Percentiles rank a stretch among this genome's conserved stretches.
phyloP scores from a whole-genome alignment of 2,329 filamentous ascomycete genomes.

The Sporothrix schenckii region DNA sequence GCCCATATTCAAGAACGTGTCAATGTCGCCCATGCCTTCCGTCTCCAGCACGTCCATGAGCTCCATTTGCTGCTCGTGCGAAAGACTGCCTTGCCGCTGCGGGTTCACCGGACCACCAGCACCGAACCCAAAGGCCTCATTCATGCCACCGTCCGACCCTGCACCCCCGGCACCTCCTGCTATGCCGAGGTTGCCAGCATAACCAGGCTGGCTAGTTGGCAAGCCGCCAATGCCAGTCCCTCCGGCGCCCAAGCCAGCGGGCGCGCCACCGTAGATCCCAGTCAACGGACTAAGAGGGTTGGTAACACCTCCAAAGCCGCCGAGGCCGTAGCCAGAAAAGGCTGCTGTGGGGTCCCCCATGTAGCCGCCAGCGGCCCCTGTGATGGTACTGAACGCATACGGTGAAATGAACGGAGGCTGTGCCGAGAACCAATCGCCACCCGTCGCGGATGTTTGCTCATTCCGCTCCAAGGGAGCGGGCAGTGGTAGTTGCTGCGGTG shows the following conservation, averaged over 20 bases:
- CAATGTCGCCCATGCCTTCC: slow-evolving; percentile 65
- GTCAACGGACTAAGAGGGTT: slow-evolving; percentile 26
- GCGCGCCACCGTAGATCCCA: slow-evolving; percentile 28
- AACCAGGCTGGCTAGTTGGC: slow-evolving; percentile 16
- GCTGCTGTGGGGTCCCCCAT: slow-evolving; percentile 36
- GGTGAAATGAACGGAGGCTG: slow-evolving; percentile 58
- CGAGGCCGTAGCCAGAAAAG: slow-evolving; percentile 38
- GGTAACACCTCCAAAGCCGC: slow-evolving; percentile 31
- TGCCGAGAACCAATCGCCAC: slow-evolving; percentile 57
- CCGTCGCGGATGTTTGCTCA: slow-evolving; percentile 45
- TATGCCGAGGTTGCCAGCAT: slow-evolving; percentile 36
- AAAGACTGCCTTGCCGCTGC: slow-evolving; percentile 69
- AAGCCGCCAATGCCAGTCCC: slow-evolving; percentile 14
- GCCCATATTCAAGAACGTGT: slow-evolving; percentile 58
- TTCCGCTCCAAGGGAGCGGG: slow-evolving; percentile 45
- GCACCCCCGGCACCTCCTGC: slow-evolving; percentile 34
- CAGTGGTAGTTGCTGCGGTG: slow-evolving; percentile 28
- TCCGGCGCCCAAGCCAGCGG: not conserved
- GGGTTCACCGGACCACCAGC: slow-evolving; percentile 38
- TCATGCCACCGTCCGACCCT: slow-evolving; percentile 18
- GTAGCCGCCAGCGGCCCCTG: slow-evolving; percentile 40
- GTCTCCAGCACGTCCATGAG: slow-evolving; percentile 79
- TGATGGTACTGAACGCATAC: slow-evolving; percentile 49
- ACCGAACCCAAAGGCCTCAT: slow-evolving; percentile 31
- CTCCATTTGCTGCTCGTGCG: slow-evolving; percentile 79